These are phyloP conservation scores for maize (Zea mays) DNA, from an alignment of 176 grass and related monocot species.

Conservation along the genomic window DNA sequence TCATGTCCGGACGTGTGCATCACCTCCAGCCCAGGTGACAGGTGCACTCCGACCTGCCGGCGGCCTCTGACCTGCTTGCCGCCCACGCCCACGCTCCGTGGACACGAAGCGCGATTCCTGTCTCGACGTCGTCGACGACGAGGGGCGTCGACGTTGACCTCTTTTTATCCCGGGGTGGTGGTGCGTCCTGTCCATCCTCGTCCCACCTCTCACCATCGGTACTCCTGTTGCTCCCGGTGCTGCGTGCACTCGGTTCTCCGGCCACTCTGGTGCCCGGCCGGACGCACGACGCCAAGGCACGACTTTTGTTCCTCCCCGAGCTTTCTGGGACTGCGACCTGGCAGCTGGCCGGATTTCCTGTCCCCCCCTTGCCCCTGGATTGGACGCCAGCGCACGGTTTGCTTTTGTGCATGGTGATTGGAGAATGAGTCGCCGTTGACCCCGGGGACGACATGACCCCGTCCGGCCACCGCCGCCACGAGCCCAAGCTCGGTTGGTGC, in stretches of 20 bases:
- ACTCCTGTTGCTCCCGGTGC: background rate
- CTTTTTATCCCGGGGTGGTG: background rate
- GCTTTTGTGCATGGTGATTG: background rate
- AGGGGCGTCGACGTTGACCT: background rate
- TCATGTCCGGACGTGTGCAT: background rate
- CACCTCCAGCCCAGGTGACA: background rate
- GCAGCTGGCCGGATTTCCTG: background rate
- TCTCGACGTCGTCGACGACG: background rate
- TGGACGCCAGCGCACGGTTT: background rate
- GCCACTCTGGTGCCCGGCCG: background rate
- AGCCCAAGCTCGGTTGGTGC: background rate
- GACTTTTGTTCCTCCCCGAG: background rate
- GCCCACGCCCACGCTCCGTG: background rate
- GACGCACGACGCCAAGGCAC: conserved; percentile 5
- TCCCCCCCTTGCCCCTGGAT: background rate
- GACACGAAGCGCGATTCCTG: background rate
- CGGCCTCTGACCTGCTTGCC: background rate
- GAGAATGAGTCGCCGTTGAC: background rate
- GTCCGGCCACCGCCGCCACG: background rate
- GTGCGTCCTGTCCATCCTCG: background rate
- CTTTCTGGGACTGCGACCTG: conserved; percentile 20
- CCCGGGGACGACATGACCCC: background rate
- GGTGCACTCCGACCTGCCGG: background rate
- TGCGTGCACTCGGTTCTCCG: background rate
- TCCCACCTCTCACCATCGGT: background rate